Evolutionary conservation across 73 alveolate species (phyloP), one percentile per base, ranked within the genome.

Genomic region (Paramecium primaurelia): DNA sequence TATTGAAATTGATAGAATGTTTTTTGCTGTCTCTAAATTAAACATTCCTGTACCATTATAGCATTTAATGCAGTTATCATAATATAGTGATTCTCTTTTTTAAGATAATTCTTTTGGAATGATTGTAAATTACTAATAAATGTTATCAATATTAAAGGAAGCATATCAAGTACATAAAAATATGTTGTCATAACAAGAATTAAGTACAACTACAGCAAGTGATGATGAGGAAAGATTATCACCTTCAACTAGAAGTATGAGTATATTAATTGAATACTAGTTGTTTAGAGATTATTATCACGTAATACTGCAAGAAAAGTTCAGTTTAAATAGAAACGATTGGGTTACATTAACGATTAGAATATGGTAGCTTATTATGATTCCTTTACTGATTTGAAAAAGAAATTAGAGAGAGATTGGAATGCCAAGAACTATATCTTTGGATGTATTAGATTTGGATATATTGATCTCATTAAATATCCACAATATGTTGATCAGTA

Each of bases 191-290:
- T 45, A 80, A 47, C 14, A 80, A 45, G 91, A 80, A 25, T 80
- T 80, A 11, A 80, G 91, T 20, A 80, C 91, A 44, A 80, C 91
- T n/a, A 80, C 91, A 10, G 91, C 91, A 18, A 45, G 77, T 80
- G 91, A 80, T 80, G 91, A 80, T 22, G 91, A 80, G 16, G 91
- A 80, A 44, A 14, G 75, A 45, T 20, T 80, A 10, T 45, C 91
- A 10, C 71, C 91, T 6, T 42, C 91, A 4, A 58, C 91, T 18
- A 80, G 58, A 80, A 80, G 71, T 42, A 80, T 38, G 6, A 37
- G 14, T 34, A 37, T 34, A 37, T 54, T 14, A 40, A 14, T 73
- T 12, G 5, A 2, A 36, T 2, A 11, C 16, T 73, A 73, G 87
- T 73, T 73, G 58, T 80, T 14, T 80, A 80, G 30, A 80, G 91